Conservation (phyloP, 192 early-diverging fungal genomes). For the Allomyces arbusculus region DNA sequence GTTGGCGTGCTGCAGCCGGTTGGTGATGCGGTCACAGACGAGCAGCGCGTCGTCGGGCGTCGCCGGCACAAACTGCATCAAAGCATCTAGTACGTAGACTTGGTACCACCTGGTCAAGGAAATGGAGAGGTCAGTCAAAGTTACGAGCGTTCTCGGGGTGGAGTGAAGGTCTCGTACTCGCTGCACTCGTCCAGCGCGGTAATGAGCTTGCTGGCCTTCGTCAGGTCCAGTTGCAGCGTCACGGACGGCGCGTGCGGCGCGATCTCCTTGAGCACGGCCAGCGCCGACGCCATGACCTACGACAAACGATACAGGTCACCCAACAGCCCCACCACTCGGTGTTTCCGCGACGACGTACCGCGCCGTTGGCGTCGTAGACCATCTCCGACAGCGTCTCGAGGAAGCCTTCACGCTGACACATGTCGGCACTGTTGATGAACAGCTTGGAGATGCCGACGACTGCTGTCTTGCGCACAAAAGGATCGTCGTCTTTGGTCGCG, state of each 20-base stretch:
- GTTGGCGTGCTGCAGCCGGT: conserved; percentile 86
- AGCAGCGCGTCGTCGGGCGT: conserved; percentile 74
- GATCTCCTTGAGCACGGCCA: conserved; percentile 83
- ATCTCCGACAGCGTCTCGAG: conserved; percentile 75
- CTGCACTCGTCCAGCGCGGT: conserved; percentile 88
- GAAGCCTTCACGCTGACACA: conserved; percentile 74
- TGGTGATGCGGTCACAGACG: conserved; percentile 69
- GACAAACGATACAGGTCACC: not conserved
- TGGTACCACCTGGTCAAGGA: conserved; percentile 60
- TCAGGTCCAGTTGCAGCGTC: conserved; percentile 64
- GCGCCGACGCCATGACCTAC: conserved; percentile 82
- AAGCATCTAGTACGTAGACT: conserved; percentile 77
- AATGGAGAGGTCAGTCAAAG: too few species aligned
- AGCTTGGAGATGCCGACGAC: conserved; percentile 87
- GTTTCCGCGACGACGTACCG: conserved; percentile 20
- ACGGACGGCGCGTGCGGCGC: conserved; percentile 70
- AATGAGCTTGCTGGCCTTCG: conserved; percentile 74
- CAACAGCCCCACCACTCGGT: not conserved
- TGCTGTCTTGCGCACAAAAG: conserved; percentile 91
- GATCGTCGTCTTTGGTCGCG: conserved; percentile 67
- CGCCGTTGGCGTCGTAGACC: conserved; percentile 73
- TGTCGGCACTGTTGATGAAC: conserved; percentile 61
- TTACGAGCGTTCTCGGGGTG: not conserved
- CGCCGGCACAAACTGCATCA: conserved; percentile 79
- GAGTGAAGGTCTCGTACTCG: conserved; percentile 32